These are phyloP conservation scores for Rhipidocladum racemiflorum DNA, from an alignment of 176 grass and related monocot genomes.

Conservation along the genomic window DNA sequence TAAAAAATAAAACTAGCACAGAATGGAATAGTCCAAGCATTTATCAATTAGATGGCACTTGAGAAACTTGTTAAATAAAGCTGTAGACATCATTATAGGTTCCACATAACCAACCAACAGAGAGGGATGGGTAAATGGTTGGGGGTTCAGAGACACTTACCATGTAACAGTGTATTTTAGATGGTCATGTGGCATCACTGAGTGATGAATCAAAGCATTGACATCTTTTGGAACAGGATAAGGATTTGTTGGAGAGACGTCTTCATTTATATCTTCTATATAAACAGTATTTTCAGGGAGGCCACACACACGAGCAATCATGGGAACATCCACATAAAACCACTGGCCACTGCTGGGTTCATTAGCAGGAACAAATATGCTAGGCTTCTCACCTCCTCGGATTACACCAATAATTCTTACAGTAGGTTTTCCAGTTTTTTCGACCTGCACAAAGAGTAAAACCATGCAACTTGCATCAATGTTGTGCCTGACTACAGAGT, in stretches of 20 bases:
- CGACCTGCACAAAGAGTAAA: slow-evolving; percentile 40
- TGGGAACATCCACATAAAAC: slow-evolving; percentile 89
- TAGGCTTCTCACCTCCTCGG: slow-evolving; percentile 91
- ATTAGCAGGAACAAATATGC: slow-evolving; percentile 92
- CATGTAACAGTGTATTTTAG: slow-evolving; percentile 86
- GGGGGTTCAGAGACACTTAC: slow-evolving; percentile 31
- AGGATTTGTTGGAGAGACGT: slow-evolving; percentile 60
- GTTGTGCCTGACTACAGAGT: slow-evolving; percentile 3
- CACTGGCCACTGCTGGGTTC: slow-evolving; percentile 79
- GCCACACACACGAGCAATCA: slow-evolving; percentile 68
- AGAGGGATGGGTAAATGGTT: not conserved
- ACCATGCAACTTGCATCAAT: slow-evolving; percentile 22
- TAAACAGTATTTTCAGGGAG: slow-evolving; percentile 75
- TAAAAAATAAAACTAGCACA: not conserved
- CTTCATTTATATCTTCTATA: slow-evolving; percentile 80
- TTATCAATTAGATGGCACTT: not conserved
- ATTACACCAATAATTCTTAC: slow-evolving; percentile 76
- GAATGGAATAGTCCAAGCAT: not conserved
- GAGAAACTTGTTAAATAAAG: not conserved
- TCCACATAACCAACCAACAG: slow-evolving; percentile 7
- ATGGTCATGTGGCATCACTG: slow-evolving; percentile 92
- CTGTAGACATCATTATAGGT: not conserved
- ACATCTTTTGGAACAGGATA: slow-evolving; percentile 97
- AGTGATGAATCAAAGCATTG: slow-evolving; percentile 74
- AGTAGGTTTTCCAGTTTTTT: slow-evolving; percentile 35